Evolutionary conservation across 108 stramenopile genomes (phyloP), one percentile per base, ranked within the genome.

Genomic region (Nannochloropsis granulata): DNA sequence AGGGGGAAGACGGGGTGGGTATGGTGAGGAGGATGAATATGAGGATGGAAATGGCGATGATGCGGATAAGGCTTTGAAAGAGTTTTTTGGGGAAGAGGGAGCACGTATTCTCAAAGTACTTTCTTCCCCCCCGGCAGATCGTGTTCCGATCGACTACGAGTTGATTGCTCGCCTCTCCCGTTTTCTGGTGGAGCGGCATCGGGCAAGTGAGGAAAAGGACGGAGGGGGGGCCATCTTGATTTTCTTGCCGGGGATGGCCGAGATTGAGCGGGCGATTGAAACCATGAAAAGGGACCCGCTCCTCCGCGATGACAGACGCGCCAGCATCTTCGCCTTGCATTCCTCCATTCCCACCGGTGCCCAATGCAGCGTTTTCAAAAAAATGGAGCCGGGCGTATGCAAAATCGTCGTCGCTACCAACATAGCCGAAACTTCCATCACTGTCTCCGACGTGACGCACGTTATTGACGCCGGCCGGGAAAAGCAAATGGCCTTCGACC

Each of bases 321-420:
- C 86, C 45, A 24, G 46, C 43, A 84, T 79, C 23, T 82, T 56
- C 26, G 83, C 25, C 24, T 86, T 98, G 21, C 96, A 98, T 86
- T 94, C 95, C n/a, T 94, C 94, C 10, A 56, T 98, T 25, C 93
- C 94, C 78, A 93, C 96, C 25, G 90, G 93, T 45, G 93, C 95
- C 24, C 97, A 98, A 86, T 93, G 92, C 42, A 85, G 87, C 26
- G 95, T 97, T 8, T 99, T 99, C 87, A 45, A 87, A 34, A 84
- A 88, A 13, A 89, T 94, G 44, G 88, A 81, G 11, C 87, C 86
- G 43, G 95, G 96, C 78, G 80, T 45, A 14, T 93, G 94, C 0
- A 99, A 98, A 88, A 92, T 98, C 12, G 96, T 99, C 80, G 83
- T 97, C 34, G 90, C 94, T 25, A 98, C 97, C 12, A 99, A 98